Conservation (phyloP, 495 filamentous ascomycete species). For the Penicillium cataractarum region DNA sequence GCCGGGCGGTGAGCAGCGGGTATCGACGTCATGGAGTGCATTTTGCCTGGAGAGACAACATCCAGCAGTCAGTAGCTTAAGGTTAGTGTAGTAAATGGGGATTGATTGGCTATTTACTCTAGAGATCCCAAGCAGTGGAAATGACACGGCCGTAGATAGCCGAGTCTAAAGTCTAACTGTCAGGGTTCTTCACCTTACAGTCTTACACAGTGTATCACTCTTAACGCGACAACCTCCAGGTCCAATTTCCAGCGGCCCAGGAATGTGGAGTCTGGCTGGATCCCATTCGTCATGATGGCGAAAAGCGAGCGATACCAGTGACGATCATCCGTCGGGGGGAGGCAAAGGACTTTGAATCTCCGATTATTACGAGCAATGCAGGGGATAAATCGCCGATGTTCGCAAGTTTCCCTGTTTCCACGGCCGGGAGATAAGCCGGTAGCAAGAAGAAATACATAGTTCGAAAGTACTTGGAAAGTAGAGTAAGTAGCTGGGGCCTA, state of each 20-base stretch:
- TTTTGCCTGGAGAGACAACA: too few relatives aligned
- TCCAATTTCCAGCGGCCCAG: not conserved
- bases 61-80: too few relatives aligned
- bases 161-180: not conserved
- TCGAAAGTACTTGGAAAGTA: too few relatives aligned
- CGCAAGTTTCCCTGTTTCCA: constrained; percentile 6
- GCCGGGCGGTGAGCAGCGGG: constrained; percentile 18
- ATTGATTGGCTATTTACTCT: too few relatives aligned
- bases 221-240: not conserved
- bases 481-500: too few relatives aligned
- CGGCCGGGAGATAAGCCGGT: not conserved
- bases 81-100: too few relatives aligned
- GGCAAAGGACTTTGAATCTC: not conserved
- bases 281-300: constrained; percentile 29
- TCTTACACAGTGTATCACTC: not conserved
- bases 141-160: not conserved
- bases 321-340: constrained; percentile 23
- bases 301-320: constrained; percentile 8
- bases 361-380: not conserved
- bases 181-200: not conserved
- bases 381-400: constrained; percentile 8
- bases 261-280: constrained; percentile 20
- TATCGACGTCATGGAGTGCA: constrained; percentile 23
- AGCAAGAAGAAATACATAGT: not conserved
- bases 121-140: too few relatives aligned